phyloP scores from a whole-genome alignment of 2,329 filamentous ascomycete genomes.

The Talaromyces sp. region DNA sequence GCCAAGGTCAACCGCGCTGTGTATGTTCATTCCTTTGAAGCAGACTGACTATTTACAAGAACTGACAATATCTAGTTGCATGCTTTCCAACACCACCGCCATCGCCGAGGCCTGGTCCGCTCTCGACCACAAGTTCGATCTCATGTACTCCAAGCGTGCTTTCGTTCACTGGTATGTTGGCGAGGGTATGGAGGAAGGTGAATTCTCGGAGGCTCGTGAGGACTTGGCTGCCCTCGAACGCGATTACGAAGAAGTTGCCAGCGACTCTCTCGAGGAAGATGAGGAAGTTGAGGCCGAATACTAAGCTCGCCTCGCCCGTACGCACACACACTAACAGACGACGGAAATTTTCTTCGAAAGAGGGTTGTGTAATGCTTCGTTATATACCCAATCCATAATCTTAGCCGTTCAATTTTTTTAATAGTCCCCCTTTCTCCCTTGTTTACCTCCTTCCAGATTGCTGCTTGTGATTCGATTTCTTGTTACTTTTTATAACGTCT shows the following conservation, averaged over 20 bases:
- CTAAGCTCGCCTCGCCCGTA: constrained; percentile 51
- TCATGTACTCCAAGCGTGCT: constrained; percentile 99
- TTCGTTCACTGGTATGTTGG: constrained; percentile 99
- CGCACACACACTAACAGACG: constrained; percentile 14
- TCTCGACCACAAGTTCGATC: constrained; percentile 96
- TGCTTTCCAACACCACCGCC: constrained; percentile 91
- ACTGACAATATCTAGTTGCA: constrained; percentile 62
- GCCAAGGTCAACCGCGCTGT: constrained; percentile 98
- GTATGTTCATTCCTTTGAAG: constrained; percentile 56
- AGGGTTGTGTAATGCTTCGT: constrained; percentile 22
- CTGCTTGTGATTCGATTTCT: constrained; percentile 4
- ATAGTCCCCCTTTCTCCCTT: constrained; percentile 5
- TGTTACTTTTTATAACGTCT: constrained; percentile 1
- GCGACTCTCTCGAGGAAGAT: constrained; percentile 86
- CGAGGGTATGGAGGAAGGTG: constrained; percentile 99
- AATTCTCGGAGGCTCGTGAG: constrained; percentile 98
- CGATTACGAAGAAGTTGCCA: constrained; percentile 98
- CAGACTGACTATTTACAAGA: neutral
- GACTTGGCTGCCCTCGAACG: constrained; percentile 96
- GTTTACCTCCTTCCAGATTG: neutral
- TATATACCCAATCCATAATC: constrained; percentile 24
- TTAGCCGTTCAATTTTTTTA: constrained; percentile 18
- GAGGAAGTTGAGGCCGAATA: constrained; percentile 88
- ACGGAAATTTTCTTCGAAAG: constrained; percentile 16
- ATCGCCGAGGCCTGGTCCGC: constrained; percentile 98